A percentile compares a stretch with the other conserved stretches of the same genome.
Evolutionary conservation across 1,139 yeast species (phyloP).

Genomic region (Schizosaccharomyces versatilis): DNA sequence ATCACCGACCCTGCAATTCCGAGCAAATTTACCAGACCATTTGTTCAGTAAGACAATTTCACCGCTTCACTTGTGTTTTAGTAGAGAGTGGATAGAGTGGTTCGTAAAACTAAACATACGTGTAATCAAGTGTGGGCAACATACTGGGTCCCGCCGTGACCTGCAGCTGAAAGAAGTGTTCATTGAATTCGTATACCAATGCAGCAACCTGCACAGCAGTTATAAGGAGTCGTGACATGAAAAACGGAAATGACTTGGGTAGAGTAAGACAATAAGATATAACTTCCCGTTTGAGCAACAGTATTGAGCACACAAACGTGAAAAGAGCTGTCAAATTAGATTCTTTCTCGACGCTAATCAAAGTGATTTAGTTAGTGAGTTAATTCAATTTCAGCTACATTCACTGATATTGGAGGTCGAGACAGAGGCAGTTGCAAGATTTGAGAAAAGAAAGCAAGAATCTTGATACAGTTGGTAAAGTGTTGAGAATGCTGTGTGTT

Average conservation of each 20-base stretch:
- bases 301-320: too few species aligned
- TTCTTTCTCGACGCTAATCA: too few species aligned
- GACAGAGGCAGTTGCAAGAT: too few species aligned
- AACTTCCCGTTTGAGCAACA: too few species aligned
- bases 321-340: too few species aligned
- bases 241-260: too few species aligned
- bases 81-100: not conserved
- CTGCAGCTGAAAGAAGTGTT: constrained; percentile 1
- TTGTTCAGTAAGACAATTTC: constrained; percentile 71
- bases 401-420: too few species aligned
- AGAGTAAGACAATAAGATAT: too few species aligned
- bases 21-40: constrained; percentile 30
- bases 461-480: too few species aligned
- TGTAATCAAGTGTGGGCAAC: constrained; percentile 67
- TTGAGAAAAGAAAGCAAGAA: too few species aligned
- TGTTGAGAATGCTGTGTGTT: not conserved
- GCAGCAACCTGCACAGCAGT: not conserved
- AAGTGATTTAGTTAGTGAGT: too few species aligned
- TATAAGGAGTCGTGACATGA: not conserved
- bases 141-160: constrained; percentile 51
- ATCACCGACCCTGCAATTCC: constrained; percentile 53
- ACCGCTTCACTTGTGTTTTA: constrained; percentile 16
- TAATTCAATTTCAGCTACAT: too few species aligned
- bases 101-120: constrained; percentile 14
- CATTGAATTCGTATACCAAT: not conserved